These are phyloP conservation scores for Mortierella claussenii DNA, from an alignment of 192 early-diverging fungal species.

Conservation along the genomic window DNA sequence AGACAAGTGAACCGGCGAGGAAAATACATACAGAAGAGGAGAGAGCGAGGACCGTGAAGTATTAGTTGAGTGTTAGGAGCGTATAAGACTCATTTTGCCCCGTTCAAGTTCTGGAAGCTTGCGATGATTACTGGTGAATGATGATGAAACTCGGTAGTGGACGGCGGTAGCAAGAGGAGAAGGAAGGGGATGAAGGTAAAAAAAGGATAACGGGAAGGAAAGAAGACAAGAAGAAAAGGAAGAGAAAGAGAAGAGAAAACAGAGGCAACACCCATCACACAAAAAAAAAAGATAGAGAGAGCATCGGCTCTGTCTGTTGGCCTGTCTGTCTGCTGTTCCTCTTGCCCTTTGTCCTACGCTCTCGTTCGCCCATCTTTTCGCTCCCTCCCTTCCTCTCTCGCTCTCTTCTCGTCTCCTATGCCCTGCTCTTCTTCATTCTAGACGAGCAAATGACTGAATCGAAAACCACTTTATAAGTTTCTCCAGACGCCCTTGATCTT, in stretches of 20 bases:
- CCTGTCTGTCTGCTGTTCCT: too few species aligned
- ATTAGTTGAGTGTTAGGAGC: not conserved
- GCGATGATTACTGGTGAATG: slow-evolving; percentile 6
- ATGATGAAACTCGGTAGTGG: not conserved
- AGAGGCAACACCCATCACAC: not conserved
- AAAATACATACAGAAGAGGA: not conserved
- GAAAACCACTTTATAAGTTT: too few species aligned
- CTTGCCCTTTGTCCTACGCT: too few species aligned
- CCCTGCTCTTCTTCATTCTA: too few species aligned
- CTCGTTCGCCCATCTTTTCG: too few species aligned
- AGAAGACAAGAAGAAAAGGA: not conserved
- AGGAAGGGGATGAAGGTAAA: slow-evolving; percentile 3
- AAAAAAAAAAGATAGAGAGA: slow-evolving; percentile 1
- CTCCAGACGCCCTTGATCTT: too few species aligned
- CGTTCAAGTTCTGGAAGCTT: not conserved
- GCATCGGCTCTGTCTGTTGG: too few species aligned
- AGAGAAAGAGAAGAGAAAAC: not conserved
- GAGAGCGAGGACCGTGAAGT: not conserved
- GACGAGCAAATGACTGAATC: too few species aligned
- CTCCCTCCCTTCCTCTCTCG: too few species aligned
- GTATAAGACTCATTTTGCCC: not conserved
- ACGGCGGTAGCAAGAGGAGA: not conserved
- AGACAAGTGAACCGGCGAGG: not conserved
- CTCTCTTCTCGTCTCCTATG: too few species aligned
- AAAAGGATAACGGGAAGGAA: not conserved